phyloP scores from a whole-genome alignment of 2,329 filamentous ascomycete genomes.

The Xenosphaeropsis pyriputrescens region DNA sequence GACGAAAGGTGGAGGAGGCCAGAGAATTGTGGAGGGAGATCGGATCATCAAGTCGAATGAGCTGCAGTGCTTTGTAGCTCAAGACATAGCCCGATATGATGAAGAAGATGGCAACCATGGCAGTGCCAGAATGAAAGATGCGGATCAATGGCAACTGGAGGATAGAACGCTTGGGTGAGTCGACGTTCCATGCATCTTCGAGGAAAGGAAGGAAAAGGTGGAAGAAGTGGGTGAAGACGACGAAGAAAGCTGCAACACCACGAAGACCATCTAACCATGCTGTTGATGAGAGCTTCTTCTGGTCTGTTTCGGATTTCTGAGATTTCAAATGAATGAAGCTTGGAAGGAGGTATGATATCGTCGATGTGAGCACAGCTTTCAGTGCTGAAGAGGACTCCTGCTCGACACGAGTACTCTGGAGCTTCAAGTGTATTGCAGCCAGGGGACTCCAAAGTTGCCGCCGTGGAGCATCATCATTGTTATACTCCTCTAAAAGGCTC shows the following conservation, averaged over 20 bases:
- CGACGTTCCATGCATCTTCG: slow-evolving; percentile 8
- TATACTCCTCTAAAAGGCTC: no score
- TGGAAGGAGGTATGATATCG: background rate
- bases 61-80: slow-evolving; percentile 23
- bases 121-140: slow-evolving; percentile 23
- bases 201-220: background rate
- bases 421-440: no score
- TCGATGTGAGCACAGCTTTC: no score
- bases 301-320: background rate
- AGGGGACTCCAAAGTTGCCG: no score
- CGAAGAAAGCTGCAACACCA: slow-evolving; percentile 26
- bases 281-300: slow-evolving; percentile 16
- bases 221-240: slow-evolving; percentile 26
- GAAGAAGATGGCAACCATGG: slow-evolving; percentile 31
- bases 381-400: no score
- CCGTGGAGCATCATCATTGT: no score
- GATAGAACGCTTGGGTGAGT: slow-evolving; percentile 19
- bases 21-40: slow-evolving; percentile 22
- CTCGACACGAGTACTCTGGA: no score
- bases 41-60: slow-evolving; percentile 20
- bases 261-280: slow-evolving; percentile 31
- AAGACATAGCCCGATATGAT: slow-evolving; percentile 30
- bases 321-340: background rate
- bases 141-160: slow-evolving; percentile 26
- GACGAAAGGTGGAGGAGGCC: slow-evolving; percentile 25